Evolutionary conservation across 495 filamentous ascomycete species (phyloP), one percentile per base, ranked within the genome.

Genomic region (Trichoderma parareesei): DNA sequence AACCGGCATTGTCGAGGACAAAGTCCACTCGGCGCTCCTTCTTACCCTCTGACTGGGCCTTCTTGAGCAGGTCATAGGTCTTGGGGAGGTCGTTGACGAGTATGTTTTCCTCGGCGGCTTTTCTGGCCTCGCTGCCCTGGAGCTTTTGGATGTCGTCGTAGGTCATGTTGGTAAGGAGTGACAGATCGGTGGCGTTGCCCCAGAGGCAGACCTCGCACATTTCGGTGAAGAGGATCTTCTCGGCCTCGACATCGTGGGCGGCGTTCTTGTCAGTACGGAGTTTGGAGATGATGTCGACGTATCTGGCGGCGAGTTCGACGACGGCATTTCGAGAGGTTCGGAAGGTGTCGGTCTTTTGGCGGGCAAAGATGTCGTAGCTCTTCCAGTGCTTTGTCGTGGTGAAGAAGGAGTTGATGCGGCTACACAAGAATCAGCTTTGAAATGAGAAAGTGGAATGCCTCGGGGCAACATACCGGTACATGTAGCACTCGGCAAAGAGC

Each of bases 191-290:
- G 5, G 95, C 94, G 75, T 98, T 97, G 9, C 94, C 95, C 94
- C 94, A 98, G 20, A 98, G 83, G 71, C 94, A 97, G 67, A 97
- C 94, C 78, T 97, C 92, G 76, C 87, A 93, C 88, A 98, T 96
- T 74, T 97, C 94, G 3, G 78, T 83, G 74, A 98, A 98, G 18
- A 97, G 74, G 1, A 92, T 71, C 67, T 84, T 82, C 67, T 95
- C 89, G 0, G 89, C 88, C 66, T 90, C 82, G 37, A 88, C 87
- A 63, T 82, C 83, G 75, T 16, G 77, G 38, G n/a, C 75, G 59
- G 66, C 63, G n/a, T 44, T 18, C 62, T 68, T 69, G 27, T 78
- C 70, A 55, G 80, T 75, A 18, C 65, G 68, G 42, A 89, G 79
- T 65, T 89, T 81, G 8, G 72, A 70, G 16, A 87, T 80, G 11